Conservation (phyloP, 257 asterid species). For the Ocimum tenuiflorum region DNA sequence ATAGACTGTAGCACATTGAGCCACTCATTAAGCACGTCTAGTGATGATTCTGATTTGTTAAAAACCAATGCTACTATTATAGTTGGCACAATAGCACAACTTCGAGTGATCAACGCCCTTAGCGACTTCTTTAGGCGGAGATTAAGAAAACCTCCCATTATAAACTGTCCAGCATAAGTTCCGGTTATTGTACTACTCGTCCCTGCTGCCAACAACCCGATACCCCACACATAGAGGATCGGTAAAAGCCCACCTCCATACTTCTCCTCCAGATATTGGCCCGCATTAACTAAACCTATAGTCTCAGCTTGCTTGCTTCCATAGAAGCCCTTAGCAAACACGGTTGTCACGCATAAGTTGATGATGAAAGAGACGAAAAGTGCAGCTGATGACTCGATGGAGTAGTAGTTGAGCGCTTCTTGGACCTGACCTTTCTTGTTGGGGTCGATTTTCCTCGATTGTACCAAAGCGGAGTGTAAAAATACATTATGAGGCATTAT, state of each 20-base stretch:
- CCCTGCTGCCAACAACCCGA: conserved; percentile 96
- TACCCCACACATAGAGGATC: conserved; percentile 91
- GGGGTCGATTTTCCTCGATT: conserved; percentile 74
- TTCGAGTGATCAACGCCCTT: conserved; percentile 82
- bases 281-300: conserved; percentile 90
- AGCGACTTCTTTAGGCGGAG: conserved; percentile 82
- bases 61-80: conserved; percentile 80
- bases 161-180: conserved; percentile 96
- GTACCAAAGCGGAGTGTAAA: conserved; percentile 92
- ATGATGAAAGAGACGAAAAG: conserved; percentile 83
- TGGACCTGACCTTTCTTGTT: conserved; percentile 71
- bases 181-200: conserved; percentile 97
- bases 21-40: conserved; percentile 92
- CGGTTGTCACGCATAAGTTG: conserved; percentile 81
- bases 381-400: conserved; percentile 80
- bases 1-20: conserved; percentile 91
- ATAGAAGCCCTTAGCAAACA: conserved; percentile 87
- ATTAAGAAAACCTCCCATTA: conserved; percentile 97
- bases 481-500: conserved; percentile 99
- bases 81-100: conserved; percentile 96
- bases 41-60: conserved; percentile 76
- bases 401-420: conserved; percentile 79
- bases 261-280: conserved; percentile 83
- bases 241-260: conserved; percentile 93
- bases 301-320: conserved; percentile 68